Evolutionary conservation across 129 eudicot genomes (phyloP).

Genomic region (Saposhnikovia divaricata): DNA sequence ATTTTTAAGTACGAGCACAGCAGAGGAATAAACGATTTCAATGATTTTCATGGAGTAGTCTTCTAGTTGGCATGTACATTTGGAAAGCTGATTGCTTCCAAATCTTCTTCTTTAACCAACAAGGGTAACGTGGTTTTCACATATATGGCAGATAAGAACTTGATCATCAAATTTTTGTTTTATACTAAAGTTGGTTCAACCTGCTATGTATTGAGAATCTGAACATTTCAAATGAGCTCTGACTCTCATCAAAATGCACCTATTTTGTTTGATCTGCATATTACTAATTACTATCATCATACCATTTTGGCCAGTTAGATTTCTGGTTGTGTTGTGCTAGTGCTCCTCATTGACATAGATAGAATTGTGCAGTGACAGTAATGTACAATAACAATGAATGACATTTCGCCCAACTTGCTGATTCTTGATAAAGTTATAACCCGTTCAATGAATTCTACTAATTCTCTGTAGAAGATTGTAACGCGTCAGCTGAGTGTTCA

Average conservation of each 20-base stretch:
- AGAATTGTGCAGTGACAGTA: no score
- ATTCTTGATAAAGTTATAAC: not conserved
- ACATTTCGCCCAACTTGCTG: not conserved
- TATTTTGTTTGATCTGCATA: no score
- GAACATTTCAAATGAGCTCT: no score
- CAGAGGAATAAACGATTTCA: not conserved
- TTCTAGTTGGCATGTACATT: not conserved
- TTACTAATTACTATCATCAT: no score
- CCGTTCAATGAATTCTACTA: not conserved
- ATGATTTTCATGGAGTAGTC: not conserved
- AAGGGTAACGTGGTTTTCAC: not conserved
- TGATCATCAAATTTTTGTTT: not conserved
- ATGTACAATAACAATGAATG: not conserved
- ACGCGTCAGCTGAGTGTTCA: not conserved
- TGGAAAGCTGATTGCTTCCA: not conserved
- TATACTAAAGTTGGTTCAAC: no score
- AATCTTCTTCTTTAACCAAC: not conserved
- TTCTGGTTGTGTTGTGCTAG: no score
- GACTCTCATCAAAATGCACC: no score
- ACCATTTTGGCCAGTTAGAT: no score
- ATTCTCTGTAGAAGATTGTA: not conserved
- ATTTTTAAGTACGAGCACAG: not conserved
- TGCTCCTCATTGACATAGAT: no score
- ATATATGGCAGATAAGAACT: not conserved
- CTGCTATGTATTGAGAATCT: no score